Base-by-base conservation (phyloP, 768 basidiomycete species). In the Boletus edulis region DNA sequence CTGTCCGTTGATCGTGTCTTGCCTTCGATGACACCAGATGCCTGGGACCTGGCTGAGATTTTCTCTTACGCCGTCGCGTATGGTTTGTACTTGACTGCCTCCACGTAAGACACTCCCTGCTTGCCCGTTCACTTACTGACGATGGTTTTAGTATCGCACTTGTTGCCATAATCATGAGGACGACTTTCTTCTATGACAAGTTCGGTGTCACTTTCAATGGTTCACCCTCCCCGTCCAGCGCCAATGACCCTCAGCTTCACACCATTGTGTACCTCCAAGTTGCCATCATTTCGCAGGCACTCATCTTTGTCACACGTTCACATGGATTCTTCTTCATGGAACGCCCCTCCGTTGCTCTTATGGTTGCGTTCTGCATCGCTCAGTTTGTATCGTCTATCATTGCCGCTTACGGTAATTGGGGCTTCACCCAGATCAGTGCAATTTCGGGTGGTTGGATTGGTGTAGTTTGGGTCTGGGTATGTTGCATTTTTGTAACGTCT, bases 281-380 rank as follows among this genome's bases (percentile, higher is more conserved):
- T 55, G 96, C 96, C 57, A 95, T 98, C 75, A 98, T 98, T 77
- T 98, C 96, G 44, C 96, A 98, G 73, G 96, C 96, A 2, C 80
- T 98, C 60, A 97, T 96, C 77, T 96, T 96, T 78, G 84, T 95
- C 72, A 96, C 94, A 39, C 92, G 94, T 76, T 86, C 94, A 62
- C 94, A 95, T 66, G 80, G 87, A 11, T 94, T 91, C 83, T 95
- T 94, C 89, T 96, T 94, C 81, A 91, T 92, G 90, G 93, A 96
- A 72, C 86, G 92, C 50, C 93, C 93, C 6, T 97, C 96, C 34
- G 75, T 78, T 32, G 96, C 96, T 31, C 85, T 98, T 52, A 78
- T 98, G 76, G 75, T 75, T 58, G 96, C 96, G 14, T 98, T 98
- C 85, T 85, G 84, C 72, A 67, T 98, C 53, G 96, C 96, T 17